Conservation (phyloP, 2,329 filamentous ascomycete species). For the Claviceps sp. region DNA sequence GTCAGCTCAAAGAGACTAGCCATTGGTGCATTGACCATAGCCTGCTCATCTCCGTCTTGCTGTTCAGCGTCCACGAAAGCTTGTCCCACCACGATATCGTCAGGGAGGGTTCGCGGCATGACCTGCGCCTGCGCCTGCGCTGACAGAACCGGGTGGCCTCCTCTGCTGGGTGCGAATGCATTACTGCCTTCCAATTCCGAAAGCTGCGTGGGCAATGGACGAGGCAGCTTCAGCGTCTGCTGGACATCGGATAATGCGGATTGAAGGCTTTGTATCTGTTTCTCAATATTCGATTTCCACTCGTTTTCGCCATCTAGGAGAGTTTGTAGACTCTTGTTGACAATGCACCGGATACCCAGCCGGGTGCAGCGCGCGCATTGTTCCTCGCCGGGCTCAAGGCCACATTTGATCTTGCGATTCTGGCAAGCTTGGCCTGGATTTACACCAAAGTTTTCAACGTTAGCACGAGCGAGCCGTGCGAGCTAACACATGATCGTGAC, state of each 20-base stretch:
- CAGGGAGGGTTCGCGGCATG: background rate
- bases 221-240: conserved; percentile 9
- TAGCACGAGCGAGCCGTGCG: background rate
- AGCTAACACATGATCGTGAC: background rate
- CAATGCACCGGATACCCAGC: conserved; percentile 35
- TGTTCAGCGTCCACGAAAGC: conserved; percentile 15
- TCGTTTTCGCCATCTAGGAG: conserved; percentile 39
- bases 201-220: background rate
- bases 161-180: background rate
- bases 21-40: conserved; percentile 19
- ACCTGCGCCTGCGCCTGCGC: background rate
- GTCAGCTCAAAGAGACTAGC: conserved; percentile 20
- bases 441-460: background rate
- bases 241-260: conserved; percentile 15
- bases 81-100: conserved; percentile 10
- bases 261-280: conserved; percentile 14
- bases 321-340: conserved; percentile 42
- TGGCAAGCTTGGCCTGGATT: conserved; percentile 30
- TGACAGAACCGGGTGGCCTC: background rate
- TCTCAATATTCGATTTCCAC: conserved; percentile 22
- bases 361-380: conserved; percentile 35
- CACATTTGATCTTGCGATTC: conserved; percentile 41
- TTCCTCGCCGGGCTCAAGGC: conserved; percentile 29
- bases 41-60: conserved; percentile 13
- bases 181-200: background rate